These are phyloP conservation scores for Tolypocladium cylindrosporum DNA, from an alignment of 2,329 filamentous ascomycete genomes.

Conservation along the genomic window DNA sequence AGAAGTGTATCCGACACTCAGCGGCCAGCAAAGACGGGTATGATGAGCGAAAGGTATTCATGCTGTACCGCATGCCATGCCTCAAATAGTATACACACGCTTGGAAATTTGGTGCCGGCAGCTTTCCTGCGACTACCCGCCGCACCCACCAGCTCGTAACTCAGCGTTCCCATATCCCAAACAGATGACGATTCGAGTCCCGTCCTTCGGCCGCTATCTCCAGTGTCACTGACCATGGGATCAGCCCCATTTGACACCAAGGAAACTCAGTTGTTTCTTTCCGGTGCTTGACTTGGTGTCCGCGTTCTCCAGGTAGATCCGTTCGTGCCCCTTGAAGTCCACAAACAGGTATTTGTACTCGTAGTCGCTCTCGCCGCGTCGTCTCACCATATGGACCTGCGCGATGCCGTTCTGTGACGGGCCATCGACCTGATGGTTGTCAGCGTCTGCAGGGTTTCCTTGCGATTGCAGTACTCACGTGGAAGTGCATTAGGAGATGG, in stretches of 20 bases:
- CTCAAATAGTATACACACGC: not conserved
- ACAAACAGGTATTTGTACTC: conserved; percentile 73
- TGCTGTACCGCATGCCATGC: not conserved
- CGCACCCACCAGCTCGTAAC: not conserved
- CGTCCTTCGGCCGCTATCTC: not conserved
- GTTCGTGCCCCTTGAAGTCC: conserved; percentile 62
- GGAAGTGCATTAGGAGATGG: conserved; percentile 77
- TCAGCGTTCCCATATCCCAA: not conserved
- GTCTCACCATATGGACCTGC: conserved; percentile 66
- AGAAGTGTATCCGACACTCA: not conserved
- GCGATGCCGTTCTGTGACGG: conserved; percentile 64
- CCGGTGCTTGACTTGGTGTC: conserved; percentile 27
- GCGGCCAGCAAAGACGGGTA: not conserved
- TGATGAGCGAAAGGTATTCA: not conserved
- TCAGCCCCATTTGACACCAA: conserved; percentile 48
- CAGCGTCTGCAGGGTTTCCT: not conserved
- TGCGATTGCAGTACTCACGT: conserved; percentile 40
- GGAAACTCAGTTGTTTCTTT: conserved; percentile 41
- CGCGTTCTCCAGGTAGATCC: conserved; percentile 56
- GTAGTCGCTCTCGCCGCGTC: conserved; percentile 53
- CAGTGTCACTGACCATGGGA: not conserved
- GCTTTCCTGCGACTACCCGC: not conserved
- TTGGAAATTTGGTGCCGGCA: not conserved
- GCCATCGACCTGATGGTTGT: conserved; percentile 56
- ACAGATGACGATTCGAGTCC: not conserved